These are phyloP conservation scores for Abrus precatorius DNA, from an alignment of 306 rosid species.

Conservation along the genomic window DNA sequence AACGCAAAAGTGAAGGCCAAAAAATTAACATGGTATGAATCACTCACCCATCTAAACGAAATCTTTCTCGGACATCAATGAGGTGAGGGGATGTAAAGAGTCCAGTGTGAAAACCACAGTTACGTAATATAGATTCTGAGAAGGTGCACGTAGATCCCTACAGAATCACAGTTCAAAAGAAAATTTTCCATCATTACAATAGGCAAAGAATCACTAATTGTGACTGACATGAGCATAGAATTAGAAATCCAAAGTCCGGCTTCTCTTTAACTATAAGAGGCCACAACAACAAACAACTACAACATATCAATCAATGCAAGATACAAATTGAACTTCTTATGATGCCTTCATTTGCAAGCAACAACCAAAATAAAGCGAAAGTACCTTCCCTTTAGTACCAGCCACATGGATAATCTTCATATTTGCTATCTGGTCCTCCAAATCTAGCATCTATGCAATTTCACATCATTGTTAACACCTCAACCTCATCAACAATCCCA, in stretches of 20 bases:
- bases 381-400: slow-evolving; percentile 99
- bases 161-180: slow-evolving; percentile 45
- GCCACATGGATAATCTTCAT: slow-evolving; percentile 98
- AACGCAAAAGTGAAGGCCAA: slow-evolving; percentile 18
- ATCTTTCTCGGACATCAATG: slow-evolving; percentile 95
- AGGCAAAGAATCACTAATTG: slow-evolving; percentile 24
- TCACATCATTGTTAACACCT: not conserved
- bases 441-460: slow-evolving; percentile 74
- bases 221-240: slow-evolving; percentile 9
- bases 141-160: slow-evolving; percentile 98
- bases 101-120: slow-evolving; percentile 94
- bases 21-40: slow-evolving; percentile 20
- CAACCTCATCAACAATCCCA: slow-evolving; percentile 15
- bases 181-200: slow-evolving; percentile 42
- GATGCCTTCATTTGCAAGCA: slow-evolving; percentile 47
- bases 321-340: slow-evolving; percentile 22
- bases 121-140: slow-evolving; percentile 84
- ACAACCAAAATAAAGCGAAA: slow-evolving; percentile 29
- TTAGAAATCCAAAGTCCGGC: slow-evolving; percentile 29
- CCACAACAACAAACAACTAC: not conserved
- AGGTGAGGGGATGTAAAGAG: slow-evolving; percentile 98
- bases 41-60: slow-evolving; percentile 93
- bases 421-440: slow-evolving; percentile 80
- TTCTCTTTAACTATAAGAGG: slow-evolving; percentile 7
- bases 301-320: not conserved